Base-by-base conservation (phyloP, 2,329 filamentous ascomycete species). In the Rhinocladiella mackenziei region DNA sequence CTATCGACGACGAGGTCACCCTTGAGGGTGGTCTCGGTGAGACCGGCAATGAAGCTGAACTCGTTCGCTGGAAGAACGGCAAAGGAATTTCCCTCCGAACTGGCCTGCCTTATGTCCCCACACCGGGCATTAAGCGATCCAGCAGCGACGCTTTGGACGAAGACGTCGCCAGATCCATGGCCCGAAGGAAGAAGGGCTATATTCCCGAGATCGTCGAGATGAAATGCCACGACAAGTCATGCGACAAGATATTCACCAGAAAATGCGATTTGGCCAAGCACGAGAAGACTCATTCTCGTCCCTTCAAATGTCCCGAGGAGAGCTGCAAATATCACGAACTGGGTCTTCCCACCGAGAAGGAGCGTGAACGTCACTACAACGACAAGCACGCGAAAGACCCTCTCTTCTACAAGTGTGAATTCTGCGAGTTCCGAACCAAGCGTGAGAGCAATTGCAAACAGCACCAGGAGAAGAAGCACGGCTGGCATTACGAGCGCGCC, bases 261-360 rank as follows among this genome's bases (percentile, higher is more conserved):
- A 88, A 88, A n/a, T 97, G 92, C 67, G 92, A 98, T 65, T 73
- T 97, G 47, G 96, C 89, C 56, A 97, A 97, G 74, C 92, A 98
- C 68, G 86, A 94, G 71, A 98, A 97, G 75, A 97, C 91, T 0
- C 92, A 98, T 66, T 89, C 87, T 43, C 86, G 92, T 25, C 92
- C 91, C 7, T 96, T 86, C 85, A 98, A 98, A 73, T 98, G 92
- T 67, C 77, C 81, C 5, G 73, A 86, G 15, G 62, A 77, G 29
- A 81, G 78, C 33, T 97, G 92, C 84, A 94, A 94, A 64, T 97
- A 95, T 66, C 81, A 86, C 64, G 78, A 84, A 23, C 81, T 86
- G 58, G 92, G 92, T 37, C 97, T 91, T 86, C 91, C 92, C 3
- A 97, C 92, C 0, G 89, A 97, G 69, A 97, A 98, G 70, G 92